Evolutionary conservation across 305 asterid species (phyloP).

Genomic region (Lippia alba): DNA sequence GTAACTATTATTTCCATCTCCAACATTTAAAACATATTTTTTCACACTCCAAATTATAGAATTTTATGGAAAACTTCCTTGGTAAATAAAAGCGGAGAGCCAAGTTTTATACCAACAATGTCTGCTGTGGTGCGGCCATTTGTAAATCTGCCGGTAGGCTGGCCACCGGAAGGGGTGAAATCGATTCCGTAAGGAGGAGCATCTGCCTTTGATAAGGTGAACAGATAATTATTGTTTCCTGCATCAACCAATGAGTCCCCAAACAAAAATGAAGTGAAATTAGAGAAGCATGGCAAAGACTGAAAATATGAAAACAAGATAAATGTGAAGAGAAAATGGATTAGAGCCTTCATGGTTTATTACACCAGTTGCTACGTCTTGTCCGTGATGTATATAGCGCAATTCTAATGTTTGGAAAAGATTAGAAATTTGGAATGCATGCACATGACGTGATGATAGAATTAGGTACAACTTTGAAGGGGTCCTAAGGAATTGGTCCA

Average conservation of each 20-base stretch:
- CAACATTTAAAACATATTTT: too few species aligned
- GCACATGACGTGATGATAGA: constrained; percentile 22
- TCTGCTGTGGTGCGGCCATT: constrained; percentile 62
- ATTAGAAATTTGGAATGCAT: constrained; percentile 11
- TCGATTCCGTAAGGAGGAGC: constrained; percentile 67
- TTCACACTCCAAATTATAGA: too few species aligned
- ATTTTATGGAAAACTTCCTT: background rate
- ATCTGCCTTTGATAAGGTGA: constrained; percentile 57
- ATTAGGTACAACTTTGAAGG: constrained; percentile 35
- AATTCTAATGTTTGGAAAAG: background rate
- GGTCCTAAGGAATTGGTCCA: constrained; percentile 39
- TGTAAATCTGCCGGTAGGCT: constrained; percentile 65
- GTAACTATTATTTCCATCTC: too few species aligned
- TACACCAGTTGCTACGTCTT: background rate
- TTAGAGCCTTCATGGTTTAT: constrained; percentile 24
- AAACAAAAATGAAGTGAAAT: constrained; percentile 51
- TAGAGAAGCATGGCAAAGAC: constrained; percentile 28
- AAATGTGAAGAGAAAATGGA: background rate
- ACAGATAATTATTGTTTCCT: constrained; percentile 58
- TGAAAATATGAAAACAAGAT: constrained; percentile 26
- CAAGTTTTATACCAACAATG: constrained; percentile 45
- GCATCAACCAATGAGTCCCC: constrained; percentile 65
- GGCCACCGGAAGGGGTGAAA: constrained; percentile 55
- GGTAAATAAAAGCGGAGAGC: background rate
- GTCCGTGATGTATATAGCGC: constrained; percentile 16